Percentiles rank a stretch among this genome's conserved stretches.
Conservation (phyloP, 495 filamentous ascomycete species). For the Penicillium canescens region DNA sequence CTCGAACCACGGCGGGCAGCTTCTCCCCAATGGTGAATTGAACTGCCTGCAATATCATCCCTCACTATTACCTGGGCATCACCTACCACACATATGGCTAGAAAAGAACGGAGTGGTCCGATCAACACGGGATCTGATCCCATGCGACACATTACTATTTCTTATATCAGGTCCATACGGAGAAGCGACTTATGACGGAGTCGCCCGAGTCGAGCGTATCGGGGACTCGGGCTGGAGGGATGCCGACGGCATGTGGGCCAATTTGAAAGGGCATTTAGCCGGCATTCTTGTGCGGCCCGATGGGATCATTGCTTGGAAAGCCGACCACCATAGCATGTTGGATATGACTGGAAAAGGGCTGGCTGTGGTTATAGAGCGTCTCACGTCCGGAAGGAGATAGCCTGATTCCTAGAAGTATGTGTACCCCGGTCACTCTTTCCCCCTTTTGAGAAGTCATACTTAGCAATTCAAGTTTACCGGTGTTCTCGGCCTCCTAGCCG, state of each 20-base stretch:
- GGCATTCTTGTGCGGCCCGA: conserved; percentile 3
- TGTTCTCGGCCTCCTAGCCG: too few relatives aligned
- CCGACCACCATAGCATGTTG: too few relatives aligned
- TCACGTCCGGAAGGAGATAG: too few relatives aligned
- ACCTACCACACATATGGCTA: conserved; percentile 13
- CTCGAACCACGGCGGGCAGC: conserved; percentile 3
- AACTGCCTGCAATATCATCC: conserved; percentile 7
- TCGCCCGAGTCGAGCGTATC: neutral
- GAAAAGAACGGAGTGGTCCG: neutral
- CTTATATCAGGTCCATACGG: neutral
- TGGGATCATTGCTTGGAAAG: conserved; percentile 1
- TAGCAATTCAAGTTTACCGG: too few relatives aligned
- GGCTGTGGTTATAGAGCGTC: too few relatives aligned
- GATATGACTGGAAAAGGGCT: too few relatives aligned
- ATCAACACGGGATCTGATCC: conserved; percentile 7
- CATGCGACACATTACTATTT: neutral
- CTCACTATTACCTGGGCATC: conserved; percentile 11
- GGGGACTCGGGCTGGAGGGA: neutral
- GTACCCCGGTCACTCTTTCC: too few relatives aligned
- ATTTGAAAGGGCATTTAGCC: neutral
- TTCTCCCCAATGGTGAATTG: conserved; percentile 1
- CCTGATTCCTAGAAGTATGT: too few relatives aligned
- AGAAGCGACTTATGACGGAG: neutral
- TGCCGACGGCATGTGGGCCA: neutral
- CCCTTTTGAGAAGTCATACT: too few relatives aligned